Evolutionary conservation across 345 rosid species (phyloP).

Genomic region (Syzygium oleosum): DNA sequence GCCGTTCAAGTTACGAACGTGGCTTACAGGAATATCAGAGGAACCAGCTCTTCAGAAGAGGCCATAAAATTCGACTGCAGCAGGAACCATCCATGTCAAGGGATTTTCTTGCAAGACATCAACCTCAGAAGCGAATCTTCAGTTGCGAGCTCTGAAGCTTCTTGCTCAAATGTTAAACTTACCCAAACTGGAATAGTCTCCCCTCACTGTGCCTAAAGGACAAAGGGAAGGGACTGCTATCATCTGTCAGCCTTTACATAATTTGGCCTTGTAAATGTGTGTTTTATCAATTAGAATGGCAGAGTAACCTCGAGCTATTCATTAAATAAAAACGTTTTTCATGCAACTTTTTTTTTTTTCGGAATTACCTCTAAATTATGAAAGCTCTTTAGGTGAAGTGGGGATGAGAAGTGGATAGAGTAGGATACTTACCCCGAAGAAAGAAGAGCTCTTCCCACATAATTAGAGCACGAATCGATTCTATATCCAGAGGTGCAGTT

Average conservation of each 20-base stretch:
- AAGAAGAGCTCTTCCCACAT: background rate
- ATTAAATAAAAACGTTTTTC: background rate
- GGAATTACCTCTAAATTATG: background rate
- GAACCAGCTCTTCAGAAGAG: conserved; percentile 57
- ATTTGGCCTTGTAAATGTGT: background rate
- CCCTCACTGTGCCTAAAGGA: conserved; percentile 31
- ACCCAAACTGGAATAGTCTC: conserved; percentile 23
- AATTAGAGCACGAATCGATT: background rate
- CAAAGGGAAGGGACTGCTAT: background rate
- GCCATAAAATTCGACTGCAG: conserved; percentile 70
- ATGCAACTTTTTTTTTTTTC: background rate
- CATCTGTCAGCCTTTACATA: background rate
- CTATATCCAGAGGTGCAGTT: background rate
- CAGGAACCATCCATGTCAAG: conserved; percentile 40
- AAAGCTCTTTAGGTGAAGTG: background rate
- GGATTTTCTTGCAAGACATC: conserved; percentile 47
- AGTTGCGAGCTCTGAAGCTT: conserved; percentile 34
- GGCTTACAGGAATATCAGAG: conserved; percentile 55
- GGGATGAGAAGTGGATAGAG: background rate
- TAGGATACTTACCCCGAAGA: background rate
- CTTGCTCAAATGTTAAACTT: conserved; percentile 44
- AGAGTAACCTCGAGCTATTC: background rate
- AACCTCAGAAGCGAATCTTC: conserved; percentile 6
- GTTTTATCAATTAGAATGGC: background rate
- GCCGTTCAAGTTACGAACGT: conserved; percentile 77